A percentile compares a stretch with the other conserved stretches of the same genome.
phyloP scores from a whole-genome alignment of 345 rosid species.

The Turnera subulata region DNA sequence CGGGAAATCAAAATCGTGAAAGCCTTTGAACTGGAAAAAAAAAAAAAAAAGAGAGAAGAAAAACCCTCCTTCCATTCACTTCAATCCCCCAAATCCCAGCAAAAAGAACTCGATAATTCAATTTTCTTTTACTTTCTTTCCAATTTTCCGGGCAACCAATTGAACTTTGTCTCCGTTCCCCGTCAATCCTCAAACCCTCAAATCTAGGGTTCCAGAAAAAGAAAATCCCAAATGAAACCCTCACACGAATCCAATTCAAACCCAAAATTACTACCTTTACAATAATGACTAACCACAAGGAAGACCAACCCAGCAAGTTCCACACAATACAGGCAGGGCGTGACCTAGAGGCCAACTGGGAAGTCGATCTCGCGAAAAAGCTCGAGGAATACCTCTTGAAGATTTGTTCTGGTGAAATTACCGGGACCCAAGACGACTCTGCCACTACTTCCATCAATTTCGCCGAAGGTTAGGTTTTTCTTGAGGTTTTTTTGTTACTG shows the following conservation, averaged over 20 bases:
- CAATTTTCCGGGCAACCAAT: conserved; percentile 18
- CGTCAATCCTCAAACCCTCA: background rate
- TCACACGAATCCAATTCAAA: background rate
- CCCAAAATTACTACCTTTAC: background rate
- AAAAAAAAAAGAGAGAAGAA: too few species aligned
- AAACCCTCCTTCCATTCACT: too few species aligned
- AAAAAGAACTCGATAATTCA: too few species aligned
- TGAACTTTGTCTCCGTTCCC: background rate
- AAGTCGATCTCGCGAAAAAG: conserved; percentile 74
- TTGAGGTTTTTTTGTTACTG: background rate
- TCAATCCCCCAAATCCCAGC: too few species aligned
- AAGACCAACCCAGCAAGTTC: conserved; percentile 29
- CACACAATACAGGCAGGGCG: conserved; percentile 78
- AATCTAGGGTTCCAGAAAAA: conserved; percentile 12
- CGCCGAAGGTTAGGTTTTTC: conserved; percentile 73
- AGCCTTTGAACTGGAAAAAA: too few species aligned
- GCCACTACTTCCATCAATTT: conserved; percentile 55
- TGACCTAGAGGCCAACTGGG: conserved; percentile 90
- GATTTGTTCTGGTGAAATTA: conserved; percentile 80
- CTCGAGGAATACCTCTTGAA: conserved; percentile 87
- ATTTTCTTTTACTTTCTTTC: conserved; percentile 5
- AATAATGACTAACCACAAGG: conserved; percentile 31
- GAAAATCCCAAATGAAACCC: conserved; percentile 1
- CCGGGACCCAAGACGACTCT: conserved; percentile 40
- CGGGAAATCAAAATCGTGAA: too few species aligned